Conservation (phyloP, 2,329 filamentous ascomycete genomes). For the Neopestalotiopsis rosae region DNA sequence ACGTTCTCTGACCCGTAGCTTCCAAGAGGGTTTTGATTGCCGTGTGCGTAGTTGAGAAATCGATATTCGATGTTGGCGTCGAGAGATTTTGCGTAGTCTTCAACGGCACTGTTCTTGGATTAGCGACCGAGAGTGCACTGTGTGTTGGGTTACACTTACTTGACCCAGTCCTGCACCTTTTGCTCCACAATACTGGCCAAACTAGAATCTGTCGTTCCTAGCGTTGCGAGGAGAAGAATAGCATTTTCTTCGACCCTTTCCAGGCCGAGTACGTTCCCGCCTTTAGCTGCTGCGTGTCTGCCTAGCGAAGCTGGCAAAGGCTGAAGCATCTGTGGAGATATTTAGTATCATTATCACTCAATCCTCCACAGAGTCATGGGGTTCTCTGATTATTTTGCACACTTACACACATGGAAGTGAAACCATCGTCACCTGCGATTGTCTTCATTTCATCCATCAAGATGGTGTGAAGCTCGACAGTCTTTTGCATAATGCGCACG, state of each 20-base stretch:
- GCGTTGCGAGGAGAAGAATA: background rate
- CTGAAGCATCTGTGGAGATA: background rate
- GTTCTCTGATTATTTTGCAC: accelerated
- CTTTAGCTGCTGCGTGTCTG: background rate
- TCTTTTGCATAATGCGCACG: slow-evolving; percentile 22
- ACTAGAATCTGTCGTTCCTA: background rate
- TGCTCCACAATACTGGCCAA: background rate
- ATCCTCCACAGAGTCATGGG: background rate
- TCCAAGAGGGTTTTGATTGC: slow-evolving; percentile 4
- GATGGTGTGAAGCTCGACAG: slow-evolving; percentile 17
- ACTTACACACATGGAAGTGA: slow-evolving; percentile 13
- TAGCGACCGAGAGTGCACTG: background rate
- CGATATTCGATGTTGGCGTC: slow-evolving; percentile 4
- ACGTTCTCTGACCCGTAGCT: slow-evolving; percentile 14
- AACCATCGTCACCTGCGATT: slow-evolving; percentile 21
- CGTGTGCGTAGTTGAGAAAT: slow-evolving; percentile 12
- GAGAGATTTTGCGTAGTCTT: slow-evolving; percentile 8
- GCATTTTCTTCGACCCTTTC: slow-evolving; percentile 7
- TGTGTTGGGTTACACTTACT: background rate
- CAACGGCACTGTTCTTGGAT: background rate
- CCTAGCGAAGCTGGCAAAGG: background rate
- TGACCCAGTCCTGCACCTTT: background rate
- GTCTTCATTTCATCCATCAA: slow-evolving; percentile 22
- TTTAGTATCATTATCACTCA: background rate
- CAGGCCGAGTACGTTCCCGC: slow-evolving; percentile 13